Conservation (phyloP, 768 basidiomycete genomes). For the Cyclocybe cylindracea region DNA sequence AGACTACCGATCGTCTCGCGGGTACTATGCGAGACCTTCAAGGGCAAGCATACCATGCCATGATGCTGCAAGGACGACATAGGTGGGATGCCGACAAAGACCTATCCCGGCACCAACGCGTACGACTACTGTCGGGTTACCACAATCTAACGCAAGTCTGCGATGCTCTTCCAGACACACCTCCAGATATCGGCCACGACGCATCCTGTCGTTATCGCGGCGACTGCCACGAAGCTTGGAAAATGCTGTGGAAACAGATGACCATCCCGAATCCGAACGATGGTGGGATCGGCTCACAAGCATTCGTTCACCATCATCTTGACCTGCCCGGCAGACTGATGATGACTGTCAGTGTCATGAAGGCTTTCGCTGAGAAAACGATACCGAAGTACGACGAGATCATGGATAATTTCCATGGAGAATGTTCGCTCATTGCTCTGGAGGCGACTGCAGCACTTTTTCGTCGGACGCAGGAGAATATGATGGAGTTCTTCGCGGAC, state of each 20-base stretch:
- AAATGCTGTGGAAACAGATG: slow-evolving; percentile 43
- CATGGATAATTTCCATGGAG: neutral
- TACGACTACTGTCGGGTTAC: slow-evolving; percentile 54
- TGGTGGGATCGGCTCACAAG: neutral
- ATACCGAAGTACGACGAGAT: neutral
- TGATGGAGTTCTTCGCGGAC: slow-evolving; percentile 14
- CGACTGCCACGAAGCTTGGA: slow-evolving; percentile 47
- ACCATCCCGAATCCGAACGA: neutral
- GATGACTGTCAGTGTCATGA: slow-evolving; percentile 48
- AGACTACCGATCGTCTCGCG: slow-evolving; percentile 47
- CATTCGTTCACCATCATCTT: slow-evolving; percentile 6
- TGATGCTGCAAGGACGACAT: slow-evolving; percentile 52
- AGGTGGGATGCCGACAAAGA: slow-evolving; percentile 47
- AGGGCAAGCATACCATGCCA: slow-evolving; percentile 51
- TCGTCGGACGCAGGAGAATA: slow-evolving; percentile 3
- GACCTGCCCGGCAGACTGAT: slow-evolving; percentile 47
- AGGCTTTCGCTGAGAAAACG: slow-evolving; percentile 41
- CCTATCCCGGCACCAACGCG: slow-evolving; percentile 48
- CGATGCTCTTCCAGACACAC: slow-evolving; percentile 41
- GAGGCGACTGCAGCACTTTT: slow-evolving; percentile 4
- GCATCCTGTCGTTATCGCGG: slow-evolving; percentile 40
- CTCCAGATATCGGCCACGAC: slow-evolving; percentile 44
- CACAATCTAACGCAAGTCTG: slow-evolving; percentile 47
- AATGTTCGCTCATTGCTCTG: slow-evolving; percentile 4
- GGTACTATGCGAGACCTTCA: slow-evolving; percentile 41